Evolutionary conservation across 176 grass and related monocot genomes (phyloP).

Genomic region (Oryza nivara): DNA sequence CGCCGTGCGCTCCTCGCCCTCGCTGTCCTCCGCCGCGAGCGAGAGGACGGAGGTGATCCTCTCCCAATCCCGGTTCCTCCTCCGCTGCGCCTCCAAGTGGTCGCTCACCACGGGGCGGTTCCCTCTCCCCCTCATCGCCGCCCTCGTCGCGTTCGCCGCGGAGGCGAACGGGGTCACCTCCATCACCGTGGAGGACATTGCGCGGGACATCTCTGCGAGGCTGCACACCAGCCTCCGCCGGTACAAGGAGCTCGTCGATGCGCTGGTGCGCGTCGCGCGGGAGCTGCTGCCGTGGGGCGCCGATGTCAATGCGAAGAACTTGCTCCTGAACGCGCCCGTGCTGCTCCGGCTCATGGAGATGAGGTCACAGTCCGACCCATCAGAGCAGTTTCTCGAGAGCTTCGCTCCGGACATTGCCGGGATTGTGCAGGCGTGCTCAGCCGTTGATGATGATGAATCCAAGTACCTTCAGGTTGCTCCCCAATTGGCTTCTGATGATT

Average conservation of each 20-base stretch:
- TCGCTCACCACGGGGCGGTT: conserved; percentile 71
- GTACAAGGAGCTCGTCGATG: conserved; percentile 58
- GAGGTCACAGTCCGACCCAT: conserved; percentile 43
- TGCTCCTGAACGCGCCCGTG: conserved; percentile 55
- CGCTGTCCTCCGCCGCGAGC: conserved; percentile 12
- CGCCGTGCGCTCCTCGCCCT: conserved; percentile 39
- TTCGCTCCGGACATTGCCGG: conserved; percentile 38
- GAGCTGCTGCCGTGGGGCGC: conserved; percentile 68
- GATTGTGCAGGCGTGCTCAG: conserved; percentile 37
- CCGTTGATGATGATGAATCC: conserved; percentile 35
- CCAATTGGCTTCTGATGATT: neutral
- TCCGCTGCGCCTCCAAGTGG: conserved; percentile 71
- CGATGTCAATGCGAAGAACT: conserved; percentile 66
- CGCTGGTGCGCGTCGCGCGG: conserved; percentile 53
- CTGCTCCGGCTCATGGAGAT: conserved; percentile 73
- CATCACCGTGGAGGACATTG: conserved; percentile 54
- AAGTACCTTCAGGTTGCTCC: conserved; percentile 57
- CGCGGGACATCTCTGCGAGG: conserved; percentile 52
- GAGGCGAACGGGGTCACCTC: conserved; percentile 48
- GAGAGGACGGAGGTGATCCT: conserved; percentile 51
- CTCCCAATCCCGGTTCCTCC: conserved; percentile 64
- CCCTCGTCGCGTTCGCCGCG: conserved; percentile 48
- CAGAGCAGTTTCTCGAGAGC: conserved; percentile 41
- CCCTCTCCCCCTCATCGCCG: conserved; percentile 64
- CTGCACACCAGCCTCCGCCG: conserved; percentile 49